phyloP scores from a whole-genome alignment of 345 rosid species.

The Lepidium didymum region DNA sequence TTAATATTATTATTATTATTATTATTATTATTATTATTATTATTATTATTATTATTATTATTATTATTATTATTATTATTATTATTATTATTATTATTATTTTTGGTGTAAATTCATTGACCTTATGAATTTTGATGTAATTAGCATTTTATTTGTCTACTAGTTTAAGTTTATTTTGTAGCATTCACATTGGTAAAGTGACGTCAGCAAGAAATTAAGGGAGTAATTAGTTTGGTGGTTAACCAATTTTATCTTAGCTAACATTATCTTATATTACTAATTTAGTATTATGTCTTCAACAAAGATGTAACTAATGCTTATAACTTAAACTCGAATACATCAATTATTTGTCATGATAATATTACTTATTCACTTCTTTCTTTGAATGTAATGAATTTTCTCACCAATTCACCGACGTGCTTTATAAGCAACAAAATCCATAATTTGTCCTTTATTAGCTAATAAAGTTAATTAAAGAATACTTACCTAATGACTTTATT shows the following conservation, averaged over 20 bases:
- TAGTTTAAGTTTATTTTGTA: not conserved
- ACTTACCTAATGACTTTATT: not conserved
- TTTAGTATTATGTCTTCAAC: not conserved
- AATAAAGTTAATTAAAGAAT: not conserved
- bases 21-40: not conserved
- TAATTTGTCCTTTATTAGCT: not conserved
- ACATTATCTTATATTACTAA: not conserved
- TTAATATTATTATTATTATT: not conserved
- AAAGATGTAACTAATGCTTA: not conserved
- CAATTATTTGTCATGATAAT: not conserved
- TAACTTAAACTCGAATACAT: not conserved
- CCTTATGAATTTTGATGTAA: not conserved
- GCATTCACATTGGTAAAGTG: not conserved
- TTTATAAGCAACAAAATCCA: not conserved
- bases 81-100: not conserved
- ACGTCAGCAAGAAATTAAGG: not conserved
- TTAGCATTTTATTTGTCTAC: not conserved
- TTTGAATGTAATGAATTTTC: not conserved
- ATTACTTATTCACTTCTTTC: not conserved
- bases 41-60: not conserved
- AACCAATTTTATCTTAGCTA: constrained; percentile 30
- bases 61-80: not conserved
- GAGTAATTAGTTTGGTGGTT: constrained; percentile 26
- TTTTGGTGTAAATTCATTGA: not conserved
- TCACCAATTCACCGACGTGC: not conserved